These are phyloP conservation scores for Hypsizygus ulmarius DNA, from an alignment of 1,284 basidiomycete genomes.

Conservation along the genomic window DNA sequence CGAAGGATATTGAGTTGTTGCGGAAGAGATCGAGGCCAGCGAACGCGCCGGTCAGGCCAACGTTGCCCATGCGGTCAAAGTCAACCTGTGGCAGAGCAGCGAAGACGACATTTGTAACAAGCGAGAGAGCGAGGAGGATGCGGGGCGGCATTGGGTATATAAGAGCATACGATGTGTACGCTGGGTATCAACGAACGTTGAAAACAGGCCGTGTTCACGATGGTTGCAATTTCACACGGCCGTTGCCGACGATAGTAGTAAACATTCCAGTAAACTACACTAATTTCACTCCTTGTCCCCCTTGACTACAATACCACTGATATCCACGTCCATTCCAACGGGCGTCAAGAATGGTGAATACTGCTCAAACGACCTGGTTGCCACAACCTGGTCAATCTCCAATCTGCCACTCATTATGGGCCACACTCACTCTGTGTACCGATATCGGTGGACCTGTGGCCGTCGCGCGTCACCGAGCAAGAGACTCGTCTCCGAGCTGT, in stretches of 20 bases:
- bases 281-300: conserved; percentile 28
- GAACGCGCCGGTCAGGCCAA: conserved; percentile 85
- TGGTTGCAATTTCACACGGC: conserved; percentile 19
- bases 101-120: conserved; percentile 38
- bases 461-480: conserved; percentile 49
- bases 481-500: conserved; percentile 42
- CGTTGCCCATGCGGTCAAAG: conserved; percentile 87
- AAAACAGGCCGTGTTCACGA: conserved; percentile 10
- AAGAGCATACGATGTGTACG: conserved; percentile 19
- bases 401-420: neutral
- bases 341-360: conserved; percentile 48
- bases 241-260: conserved; percentile 1
- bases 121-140: conserved; percentile 27
- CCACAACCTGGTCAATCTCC: neutral
- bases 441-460: conserved; percentile 56
- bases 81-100: conserved; percentile 79
- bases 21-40: conserved; percentile 78
- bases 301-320: conserved; percentile 46
- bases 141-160: conserved; percentile 16
- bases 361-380: conserved; percentile 43
- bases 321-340: conserved; percentile 47
- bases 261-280: conserved; percentile 2
- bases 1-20: conserved; percentile 51
- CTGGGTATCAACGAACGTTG: conserved; percentile 15
- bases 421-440: conserved; percentile 65